A percentile compares a stretch with the other conserved stretches of the same genome.
Conservation (phyloP, 768 basidiomycete species). For the Hericium rajendrae region DNA sequence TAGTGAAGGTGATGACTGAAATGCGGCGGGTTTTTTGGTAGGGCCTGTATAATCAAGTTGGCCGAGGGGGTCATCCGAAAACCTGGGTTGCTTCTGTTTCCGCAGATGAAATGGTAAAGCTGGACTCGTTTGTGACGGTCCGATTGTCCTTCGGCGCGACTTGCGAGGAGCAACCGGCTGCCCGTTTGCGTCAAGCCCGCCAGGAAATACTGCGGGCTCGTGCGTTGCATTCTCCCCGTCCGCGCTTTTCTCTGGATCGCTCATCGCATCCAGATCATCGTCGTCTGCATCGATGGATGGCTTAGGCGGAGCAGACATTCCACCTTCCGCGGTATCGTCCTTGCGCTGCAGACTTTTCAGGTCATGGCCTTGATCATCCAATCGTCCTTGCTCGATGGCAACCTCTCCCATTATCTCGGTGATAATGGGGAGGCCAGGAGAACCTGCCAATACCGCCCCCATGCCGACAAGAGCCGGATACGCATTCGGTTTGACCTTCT, state of each 20-base stretch:
- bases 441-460: slow-evolving; percentile 68
- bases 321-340: slow-evolving; percentile 27
- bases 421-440: slow-evolving; percentile 66
- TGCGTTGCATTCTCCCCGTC: slow-evolving; percentile 8
- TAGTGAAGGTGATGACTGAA: slow-evolving; percentile 66
- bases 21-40: slow-evolving; percentile 33
- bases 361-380: slow-evolving; percentile 48
- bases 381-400: slow-evolving; percentile 82
- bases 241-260: slow-evolving; percentile 23
- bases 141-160: slow-evolving; percentile 22
- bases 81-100: slow-evolving; percentile 39
- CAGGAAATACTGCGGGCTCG: slow-evolving; percentile 7
- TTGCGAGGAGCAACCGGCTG: not conserved
- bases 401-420: slow-evolving; percentile 71
- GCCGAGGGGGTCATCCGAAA: slow-evolving; percentile 68
- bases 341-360: slow-evolving; percentile 39
- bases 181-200: not conserved
- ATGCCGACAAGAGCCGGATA: slow-evolving; percentile 80
- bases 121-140: slow-evolving; percentile 66
- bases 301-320: slow-evolving; percentile 14
- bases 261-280: slow-evolving; percentile 36
- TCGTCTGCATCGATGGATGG: slow-evolving; percentile 30
- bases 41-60: slow-evolving; percentile 43
- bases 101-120: slow-evolving; percentile 57
- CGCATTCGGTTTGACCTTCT: slow-evolving; percentile 63